These are phyloP conservation scores for Chrysosporium keratinophilum DNA, from an alignment of 2,329 filamentous ascomycete species.

Conservation along the genomic window DNA sequence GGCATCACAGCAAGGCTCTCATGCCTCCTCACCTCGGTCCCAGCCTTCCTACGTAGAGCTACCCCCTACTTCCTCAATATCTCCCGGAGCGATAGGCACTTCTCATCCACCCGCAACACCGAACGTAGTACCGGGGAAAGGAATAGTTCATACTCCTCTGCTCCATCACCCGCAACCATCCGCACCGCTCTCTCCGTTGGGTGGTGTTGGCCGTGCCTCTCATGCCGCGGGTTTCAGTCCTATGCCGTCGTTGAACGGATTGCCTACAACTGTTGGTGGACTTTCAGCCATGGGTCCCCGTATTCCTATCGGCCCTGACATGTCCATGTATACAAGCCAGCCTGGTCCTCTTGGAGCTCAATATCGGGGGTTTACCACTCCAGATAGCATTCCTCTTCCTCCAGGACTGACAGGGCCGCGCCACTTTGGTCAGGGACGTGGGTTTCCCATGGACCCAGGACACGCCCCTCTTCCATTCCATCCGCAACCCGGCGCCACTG, in stretches of 20 bases:
- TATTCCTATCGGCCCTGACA: slow-evolving; percentile 40
- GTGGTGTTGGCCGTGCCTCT: slow-evolving; percentile 50
- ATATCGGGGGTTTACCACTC: slow-evolving; percentile 44
- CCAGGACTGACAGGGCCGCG: slow-evolving; percentile 52
- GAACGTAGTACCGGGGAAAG: slow-evolving; percentile 54
- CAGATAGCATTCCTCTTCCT: slow-evolving; percentile 45
- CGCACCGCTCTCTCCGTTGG: slow-evolving; percentile 56
- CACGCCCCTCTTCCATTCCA: slow-evolving; percentile 34
- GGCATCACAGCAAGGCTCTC: slow-evolving; percentile 65
- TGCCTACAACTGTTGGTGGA: slow-evolving; percentile 46
- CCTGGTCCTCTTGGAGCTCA: slow-evolving; percentile 44
- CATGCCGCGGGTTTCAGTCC: slow-evolving; percentile 41
- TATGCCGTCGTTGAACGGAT: slow-evolving; percentile 47
- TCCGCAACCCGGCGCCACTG: slow-evolving; percentile 35
- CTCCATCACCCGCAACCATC: slow-evolving; percentile 49
- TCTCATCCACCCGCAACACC: slow-evolving; percentile 56
- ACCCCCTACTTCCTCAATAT: slow-evolving; percentile 51
- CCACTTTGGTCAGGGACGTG: slow-evolving; percentile 48
- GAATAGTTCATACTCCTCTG: slow-evolving; percentile 40
- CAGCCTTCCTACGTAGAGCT: slow-evolving; percentile 42
- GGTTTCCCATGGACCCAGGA: slow-evolving; percentile 42
- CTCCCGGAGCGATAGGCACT: slow-evolving; percentile 52
- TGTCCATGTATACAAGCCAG: slow-evolving; percentile 46
- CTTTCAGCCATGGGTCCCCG: slow-evolving; percentile 46
- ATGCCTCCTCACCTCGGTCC: slow-evolving; percentile 54